Evolutionary conservation across 2,329 filamentous ascomycete species (phyloP).

Genomic region (Fusarium veterinarium): DNA sequence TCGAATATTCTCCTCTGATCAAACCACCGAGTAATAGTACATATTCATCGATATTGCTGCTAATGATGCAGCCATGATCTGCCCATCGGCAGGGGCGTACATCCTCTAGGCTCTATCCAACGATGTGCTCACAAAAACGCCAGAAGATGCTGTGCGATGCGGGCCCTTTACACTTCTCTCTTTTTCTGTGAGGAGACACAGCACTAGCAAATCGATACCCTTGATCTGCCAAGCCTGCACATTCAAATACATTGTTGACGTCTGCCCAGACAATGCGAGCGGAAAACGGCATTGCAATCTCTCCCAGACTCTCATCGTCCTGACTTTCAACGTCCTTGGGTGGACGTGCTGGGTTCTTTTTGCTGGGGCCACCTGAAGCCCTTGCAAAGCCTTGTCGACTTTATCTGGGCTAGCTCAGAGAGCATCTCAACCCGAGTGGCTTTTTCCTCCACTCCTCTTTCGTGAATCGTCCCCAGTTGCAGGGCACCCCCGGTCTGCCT

Average conservation of each 20-base stretch:
- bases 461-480: conserved; percentile 5
- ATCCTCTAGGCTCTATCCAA: conserved; percentile 8
- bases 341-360: conserved; percentile 7
- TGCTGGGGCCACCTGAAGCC: conserved; percentile 22
- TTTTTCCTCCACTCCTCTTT: conserved; percentile 24
- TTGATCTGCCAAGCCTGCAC: conserved; percentile 12
- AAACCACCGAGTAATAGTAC: background rate
- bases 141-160: background rate
- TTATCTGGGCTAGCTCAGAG: conserved; percentile 13
- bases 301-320: background rate
- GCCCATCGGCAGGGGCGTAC: conserved; percentile 14
- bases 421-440: conserved; percentile 9
- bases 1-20: background rate
- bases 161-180: background rate
- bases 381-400: conserved; percentile 24
- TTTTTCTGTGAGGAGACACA: background rate
- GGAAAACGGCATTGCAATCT: conserved; percentile 30
- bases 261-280: conserved; percentile 31
- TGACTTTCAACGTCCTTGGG: conserved; percentile 10
- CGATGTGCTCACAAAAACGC: conserved; percentile 19
- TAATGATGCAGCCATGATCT: conserved; percentile 14
- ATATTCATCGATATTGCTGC: background rate
- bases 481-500: conserved; percentile 18
- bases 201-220: background rate
- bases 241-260: background rate